Base-by-base conservation (phyloP, 2,329 filamentous ascomycete species). In the Gyromitra esculenta region DNA sequence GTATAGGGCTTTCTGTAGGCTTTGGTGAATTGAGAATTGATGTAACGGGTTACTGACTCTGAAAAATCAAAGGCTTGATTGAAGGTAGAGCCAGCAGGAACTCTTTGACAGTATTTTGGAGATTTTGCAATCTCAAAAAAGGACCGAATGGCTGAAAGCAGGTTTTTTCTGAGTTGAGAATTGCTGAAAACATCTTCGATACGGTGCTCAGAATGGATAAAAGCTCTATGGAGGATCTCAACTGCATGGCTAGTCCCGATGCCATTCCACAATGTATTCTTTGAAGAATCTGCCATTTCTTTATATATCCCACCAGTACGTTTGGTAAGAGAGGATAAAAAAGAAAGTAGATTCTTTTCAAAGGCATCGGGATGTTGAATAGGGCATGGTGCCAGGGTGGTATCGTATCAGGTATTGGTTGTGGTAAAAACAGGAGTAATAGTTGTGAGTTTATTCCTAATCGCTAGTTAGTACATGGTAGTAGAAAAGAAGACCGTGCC, bases 51-150 rank as follows among this genome's bases (percentile, higher is more conserved):
- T 6, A 39, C 50, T 37, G 62, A 41, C 1, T 18, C 11, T 3
- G 62, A 35, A 65, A 65, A 67, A 21, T 56, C 64, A 67, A 67
- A 67, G 64, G 48, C 48, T 4, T 5, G 6, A 25, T 56, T 56
- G 3, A 9, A 35, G 1, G 18, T 21, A 21, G 18, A 21, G 18
- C 18, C 18, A 21, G 18, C 18, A 21, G 18, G 18, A 21, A 21
- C 18, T 21, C 18, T 21, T 21, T 21, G 18, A 21, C 18, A 21
- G 18, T 21, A 21, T 21, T 21, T 21, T 21, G 18, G 18, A 21
- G 18, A 21, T 21, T 21, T 21, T 21, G 18, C 18, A 21, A 21
- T 21, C 18, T 21, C 18, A 21, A 21, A 21, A 21, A 21, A 21
- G 1, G 18, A 21, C 18, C 18, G 18, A 21, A 21, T 64, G 13